Evolutionary conservation across 768 basidiomycete genomes (phyloP).

Genomic region (Lactifluus subvellereus): DNA sequence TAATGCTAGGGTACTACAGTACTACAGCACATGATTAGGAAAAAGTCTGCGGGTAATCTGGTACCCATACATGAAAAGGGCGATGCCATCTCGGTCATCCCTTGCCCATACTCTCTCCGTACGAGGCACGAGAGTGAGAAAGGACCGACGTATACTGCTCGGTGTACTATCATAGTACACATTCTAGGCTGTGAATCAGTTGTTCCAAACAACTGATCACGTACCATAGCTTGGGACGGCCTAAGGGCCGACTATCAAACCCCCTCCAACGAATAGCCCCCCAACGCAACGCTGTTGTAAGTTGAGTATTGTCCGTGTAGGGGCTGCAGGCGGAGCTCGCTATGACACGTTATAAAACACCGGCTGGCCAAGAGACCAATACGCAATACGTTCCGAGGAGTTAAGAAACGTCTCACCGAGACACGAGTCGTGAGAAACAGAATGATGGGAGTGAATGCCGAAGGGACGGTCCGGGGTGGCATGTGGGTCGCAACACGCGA

Average conservation of each 20-base stretch:
- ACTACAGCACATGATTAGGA: neutral
- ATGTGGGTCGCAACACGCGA: too few relatives aligned
- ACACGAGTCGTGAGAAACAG: neutral
- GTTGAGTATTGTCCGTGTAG: neutral
- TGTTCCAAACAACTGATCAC: slow-evolving; percentile 1
- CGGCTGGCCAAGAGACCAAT: neutral
- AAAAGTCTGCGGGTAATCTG: neutral
- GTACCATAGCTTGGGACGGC: neutral
- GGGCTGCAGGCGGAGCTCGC: neutral
- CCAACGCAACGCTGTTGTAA: neutral
- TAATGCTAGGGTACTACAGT: too few relatives aligned
- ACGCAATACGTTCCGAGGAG: neutral
- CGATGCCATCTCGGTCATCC: neutral
- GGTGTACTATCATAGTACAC: neutral
- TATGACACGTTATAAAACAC: neutral
- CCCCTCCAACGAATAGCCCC: too few relatives aligned
- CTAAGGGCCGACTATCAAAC: too few relatives aligned
- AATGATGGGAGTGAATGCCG: neutral
- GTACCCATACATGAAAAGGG: neutral
- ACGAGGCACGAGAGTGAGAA: neutral
- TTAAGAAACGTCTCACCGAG: neutral
- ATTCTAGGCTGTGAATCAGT: neutral
- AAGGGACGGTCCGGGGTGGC: too few relatives aligned
- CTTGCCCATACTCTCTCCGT: neutral
- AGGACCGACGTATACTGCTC: neutral